A percentile compares a stretch with the other conserved stretches of the same genome.
Conservation (phyloP, 345 rosid genomes). For the rapeseed (Brassica napus) region DNA sequence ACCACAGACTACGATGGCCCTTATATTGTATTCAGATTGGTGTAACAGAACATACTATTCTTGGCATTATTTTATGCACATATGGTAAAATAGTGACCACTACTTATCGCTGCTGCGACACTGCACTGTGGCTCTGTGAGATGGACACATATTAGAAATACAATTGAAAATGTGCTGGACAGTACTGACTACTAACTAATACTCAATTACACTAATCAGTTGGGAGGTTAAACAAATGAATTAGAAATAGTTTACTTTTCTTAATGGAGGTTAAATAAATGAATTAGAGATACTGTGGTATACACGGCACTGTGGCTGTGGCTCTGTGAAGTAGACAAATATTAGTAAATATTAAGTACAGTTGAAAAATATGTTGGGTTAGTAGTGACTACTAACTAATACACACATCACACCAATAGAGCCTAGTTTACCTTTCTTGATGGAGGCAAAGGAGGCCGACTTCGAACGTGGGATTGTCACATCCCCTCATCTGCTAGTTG, state of each 20-base stretch:
- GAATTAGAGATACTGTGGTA: too few relatives aligned
- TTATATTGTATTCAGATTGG: slow-evolving; percentile 6
- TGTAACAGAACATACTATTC: slow-evolving; percentile 9
- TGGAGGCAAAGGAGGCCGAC: not conserved
- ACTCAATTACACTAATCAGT: slow-evolving; percentile 1
- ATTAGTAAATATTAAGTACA: too few relatives aligned
- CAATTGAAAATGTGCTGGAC: not conserved
- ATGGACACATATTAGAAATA: not conserved
- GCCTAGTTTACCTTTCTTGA: slow-evolving; percentile 14
- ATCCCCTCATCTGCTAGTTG: slow-evolving; percentile 8
- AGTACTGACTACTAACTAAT: not conserved
- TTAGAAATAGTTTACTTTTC: slow-evolving; percentile 7
- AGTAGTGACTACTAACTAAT: not conserved
- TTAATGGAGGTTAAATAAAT: too few relatives aligned
- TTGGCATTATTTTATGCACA: not conserved
- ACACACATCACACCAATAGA: not conserved
- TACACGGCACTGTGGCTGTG: too few relatives aligned
- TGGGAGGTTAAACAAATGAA: not conserved
- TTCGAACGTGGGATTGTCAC: slow-evolving; percentile 9
- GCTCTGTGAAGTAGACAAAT: too few relatives aligned
- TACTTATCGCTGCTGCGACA: slow-evolving; percentile 18
- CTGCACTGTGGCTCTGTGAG: not conserved
- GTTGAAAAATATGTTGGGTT: not conserved
- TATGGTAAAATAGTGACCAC: not conserved
- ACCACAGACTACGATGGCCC: not conserved